A percentile compares a stretch with the other conserved stretches of the same genome.
phyloP scores from a whole-genome alignment of 1,284 basidiomycete species.

The Ceratobasidium sp. region DNA sequence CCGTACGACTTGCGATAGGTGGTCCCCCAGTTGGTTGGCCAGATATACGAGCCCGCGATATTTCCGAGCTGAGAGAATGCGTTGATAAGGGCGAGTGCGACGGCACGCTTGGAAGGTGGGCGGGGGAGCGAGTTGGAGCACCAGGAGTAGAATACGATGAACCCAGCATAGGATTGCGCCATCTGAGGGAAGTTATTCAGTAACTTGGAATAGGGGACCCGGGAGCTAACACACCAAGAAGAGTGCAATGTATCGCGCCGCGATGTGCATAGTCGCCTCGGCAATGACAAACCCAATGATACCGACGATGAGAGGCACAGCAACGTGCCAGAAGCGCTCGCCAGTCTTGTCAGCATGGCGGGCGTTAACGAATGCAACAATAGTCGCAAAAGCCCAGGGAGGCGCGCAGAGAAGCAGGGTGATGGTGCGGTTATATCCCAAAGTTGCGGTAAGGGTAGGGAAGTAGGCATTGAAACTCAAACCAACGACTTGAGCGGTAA shows the following conservation, averaged over 20 bases:
- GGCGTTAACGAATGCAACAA: slow-evolving; percentile 48
- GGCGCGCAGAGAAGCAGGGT: slow-evolving; percentile 76
- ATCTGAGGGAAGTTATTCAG: slow-evolving; percentile 54
- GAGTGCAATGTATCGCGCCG: slow-evolving; percentile 73
- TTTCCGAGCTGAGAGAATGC: slow-evolving; percentile 76
- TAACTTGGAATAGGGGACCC: slow-evolving; percentile 6
- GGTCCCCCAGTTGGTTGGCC: slow-evolving; percentile 55
- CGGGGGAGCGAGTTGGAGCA: slow-evolving; percentile 68
- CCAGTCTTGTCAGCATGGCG: slow-evolving; percentile 70
- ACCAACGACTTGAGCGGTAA: slow-evolving; percentile 62
- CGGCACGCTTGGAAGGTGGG: slow-evolving; percentile 75
- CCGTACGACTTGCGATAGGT: slow-evolving; percentile 55
- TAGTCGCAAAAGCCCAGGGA: slow-evolving; percentile 72
- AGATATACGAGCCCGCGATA: slow-evolving; percentile 72
- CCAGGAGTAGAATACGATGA: slow-evolving; percentile 74
- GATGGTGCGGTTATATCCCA: slow-evolving; percentile 66
- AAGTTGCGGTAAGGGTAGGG: slow-evolving; percentile 62
- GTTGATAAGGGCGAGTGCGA: slow-evolving; percentile 74
- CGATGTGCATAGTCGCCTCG: slow-evolving; percentile 67
- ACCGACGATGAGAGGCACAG: slow-evolving; percentile 60
- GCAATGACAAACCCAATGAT: slow-evolving; percentile 77
- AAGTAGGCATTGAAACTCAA: slow-evolving; percentile 55
- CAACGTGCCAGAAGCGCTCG: slow-evolving; percentile 71
- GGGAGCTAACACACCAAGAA: slow-evolving; percentile 51
- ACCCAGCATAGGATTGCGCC: slow-evolving; percentile 74